Evolutionary conservation across 1,284 basidiomycete genomes (phyloP), one percentile per base, ranked within the genome.

Genomic region (Mycosarcoma maydis): DNA sequence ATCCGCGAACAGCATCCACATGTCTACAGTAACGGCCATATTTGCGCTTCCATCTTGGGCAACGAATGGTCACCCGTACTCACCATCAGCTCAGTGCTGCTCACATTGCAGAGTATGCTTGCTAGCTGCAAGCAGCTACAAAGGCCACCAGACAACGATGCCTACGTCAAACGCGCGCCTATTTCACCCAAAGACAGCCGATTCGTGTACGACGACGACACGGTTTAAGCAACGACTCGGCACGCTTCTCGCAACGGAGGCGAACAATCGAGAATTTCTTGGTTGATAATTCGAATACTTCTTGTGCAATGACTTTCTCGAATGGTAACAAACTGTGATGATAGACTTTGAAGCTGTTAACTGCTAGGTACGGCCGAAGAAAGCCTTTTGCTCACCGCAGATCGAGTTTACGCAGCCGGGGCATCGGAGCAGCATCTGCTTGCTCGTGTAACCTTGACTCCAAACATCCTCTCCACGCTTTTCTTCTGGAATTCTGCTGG

Each of bases 401-500:
- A 90, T 90, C 40, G 88, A 87, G 80, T 94, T 97, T 42, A 87
- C 91, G 84, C 95, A 98, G 1, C 92, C 92, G 1, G 94, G 96
- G 84, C 95, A 98, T 50, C 94, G 87, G 53, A 98, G 86, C 23
- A 86, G 86, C 84, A 98, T 85, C 84, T 98, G 96, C 32, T 88
- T 84, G 73, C 89, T 90, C 30, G 88, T 88, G 85, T 39, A 55
- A 8, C 78, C 77, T 49, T 79, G 78, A 20, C 64, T 72, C 78
- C 78, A 80, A 27, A 68, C 53, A 23, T 70, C 42, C 16, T 75
- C 52, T 16, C 58, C 70, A 10, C 51, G 67, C 51, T 45, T 62
- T 22, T 65, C 59, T 16, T 46, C 56, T n/a, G 32, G 11, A 30
- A 55, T 50, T 39, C 53, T 49, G 45, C 49, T 62, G n/a, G 66